Percentiles rank a stretch among this genome's conserved stretches.
Conservation (phyloP, 148 eudicot species). For the Gaultheria prostrata region DNA sequence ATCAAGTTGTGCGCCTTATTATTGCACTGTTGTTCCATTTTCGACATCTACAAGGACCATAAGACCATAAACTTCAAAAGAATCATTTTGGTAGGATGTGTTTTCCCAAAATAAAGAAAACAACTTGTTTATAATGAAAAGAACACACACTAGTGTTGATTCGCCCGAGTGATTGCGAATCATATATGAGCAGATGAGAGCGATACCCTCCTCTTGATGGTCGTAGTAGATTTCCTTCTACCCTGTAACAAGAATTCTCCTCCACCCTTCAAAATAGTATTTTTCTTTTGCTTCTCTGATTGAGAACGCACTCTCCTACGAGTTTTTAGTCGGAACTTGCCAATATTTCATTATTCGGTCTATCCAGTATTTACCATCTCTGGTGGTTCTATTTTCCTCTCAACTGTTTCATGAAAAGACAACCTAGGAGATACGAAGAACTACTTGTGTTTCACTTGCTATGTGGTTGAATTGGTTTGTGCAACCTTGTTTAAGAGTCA, state of each 20-base stretch:
- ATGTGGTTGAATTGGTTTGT: background rate
- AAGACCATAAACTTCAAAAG: background rate
- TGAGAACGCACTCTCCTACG: background rate
- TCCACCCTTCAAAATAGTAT: background rate
- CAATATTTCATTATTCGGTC: background rate
- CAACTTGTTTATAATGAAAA: background rate
- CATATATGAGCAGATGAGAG: background rate
- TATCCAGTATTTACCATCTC: background rate
- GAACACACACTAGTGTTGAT: background rate
- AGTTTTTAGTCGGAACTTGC: background rate
- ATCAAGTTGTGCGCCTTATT: slow-evolving; percentile 3
- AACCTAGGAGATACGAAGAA: background rate
- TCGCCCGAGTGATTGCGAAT: background rate
- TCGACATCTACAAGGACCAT: background rate
- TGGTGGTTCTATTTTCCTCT: background rate
- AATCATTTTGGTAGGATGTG: background rate
- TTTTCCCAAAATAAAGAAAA: background rate
- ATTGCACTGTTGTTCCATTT: background rate
- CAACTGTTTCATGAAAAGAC: background rate
- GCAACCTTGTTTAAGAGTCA: background rate
- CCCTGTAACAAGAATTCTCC: background rate
- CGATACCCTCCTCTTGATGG: background rate
- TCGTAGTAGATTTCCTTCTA: background rate
- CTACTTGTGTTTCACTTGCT: background rate
- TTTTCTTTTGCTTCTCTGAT: background rate